phyloP scores from a whole-genome alignment of 2,329 filamentous ascomycete species.

The Periglandula ipomoeae region DNA sequence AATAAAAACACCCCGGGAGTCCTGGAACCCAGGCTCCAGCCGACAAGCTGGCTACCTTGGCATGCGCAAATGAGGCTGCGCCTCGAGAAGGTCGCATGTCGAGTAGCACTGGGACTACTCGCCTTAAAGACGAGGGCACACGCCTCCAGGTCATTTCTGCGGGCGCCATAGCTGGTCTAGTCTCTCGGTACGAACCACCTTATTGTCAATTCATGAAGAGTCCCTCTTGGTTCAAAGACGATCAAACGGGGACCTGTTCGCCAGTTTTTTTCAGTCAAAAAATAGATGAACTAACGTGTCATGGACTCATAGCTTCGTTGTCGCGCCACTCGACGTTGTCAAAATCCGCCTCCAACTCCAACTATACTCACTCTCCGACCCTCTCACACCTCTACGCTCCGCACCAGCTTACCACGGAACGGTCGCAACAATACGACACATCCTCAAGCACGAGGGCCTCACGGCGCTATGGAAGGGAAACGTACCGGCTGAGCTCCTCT shows the following conservation, averaged over 20 bases:
- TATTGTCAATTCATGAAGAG: background rate
- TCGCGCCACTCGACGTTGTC: constrained; percentile 92
- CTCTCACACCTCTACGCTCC: constrained; percentile 47
- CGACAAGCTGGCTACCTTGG: constrained; percentile 7
- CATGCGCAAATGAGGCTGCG: constrained; percentile 5
- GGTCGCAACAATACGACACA: constrained; percentile 63
- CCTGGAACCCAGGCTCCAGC: background rate
- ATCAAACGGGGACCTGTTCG: too few species aligned
- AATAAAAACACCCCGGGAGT: background rate
- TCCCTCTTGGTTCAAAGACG: too few species aligned
- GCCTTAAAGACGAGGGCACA: constrained; percentile 54
- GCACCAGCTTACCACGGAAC: constrained; percentile 63
- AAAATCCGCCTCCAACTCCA: constrained; percentile 97
- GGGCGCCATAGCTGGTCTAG: constrained; percentile 63
- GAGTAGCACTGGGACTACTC: constrained; percentile 21
- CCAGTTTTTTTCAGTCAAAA: too few species aligned
- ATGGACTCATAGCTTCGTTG: constrained; percentile 58
- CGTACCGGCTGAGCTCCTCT: constrained; percentile 87
- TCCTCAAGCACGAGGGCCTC: constrained; percentile 72
- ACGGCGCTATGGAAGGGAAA: constrained; percentile 96
- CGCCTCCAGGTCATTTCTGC: constrained; percentile 46
- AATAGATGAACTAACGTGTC: background rate
- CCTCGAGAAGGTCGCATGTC: constrained; percentile 23
- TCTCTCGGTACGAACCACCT: constrained; percentile 61
- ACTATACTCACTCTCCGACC: constrained; percentile 72